Evolutionary conservation across 2,329 filamentous ascomycete species (phyloP).

Genomic region (Trichoderma koningiopsis): DNA sequence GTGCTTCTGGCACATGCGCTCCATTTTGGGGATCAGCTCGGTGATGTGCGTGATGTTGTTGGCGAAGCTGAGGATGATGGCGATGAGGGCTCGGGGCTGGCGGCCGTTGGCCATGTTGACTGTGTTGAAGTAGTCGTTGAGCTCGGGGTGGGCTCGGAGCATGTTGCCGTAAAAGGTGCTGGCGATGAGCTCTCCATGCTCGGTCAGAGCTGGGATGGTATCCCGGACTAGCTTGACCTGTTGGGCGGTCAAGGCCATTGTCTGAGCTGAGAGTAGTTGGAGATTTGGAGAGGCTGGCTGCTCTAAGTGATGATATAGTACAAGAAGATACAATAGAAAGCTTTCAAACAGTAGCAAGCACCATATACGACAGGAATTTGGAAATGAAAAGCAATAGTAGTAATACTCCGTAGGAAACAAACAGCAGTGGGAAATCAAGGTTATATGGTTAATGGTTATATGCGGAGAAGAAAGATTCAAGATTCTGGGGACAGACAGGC

Average conservation of each 20-base stretch:
- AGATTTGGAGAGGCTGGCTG: background rate
- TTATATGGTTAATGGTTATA: background rate
- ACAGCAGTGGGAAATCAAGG: background rate
- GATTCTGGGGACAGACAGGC: background rate
- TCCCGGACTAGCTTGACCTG: slow-evolving; percentile 68
- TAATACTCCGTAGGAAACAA: background rate
- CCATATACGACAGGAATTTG: background rate
- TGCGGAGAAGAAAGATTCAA: slow-evolving; percentile 2
- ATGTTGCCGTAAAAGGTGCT: slow-evolving; percentile 73
- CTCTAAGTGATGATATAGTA: background rate
- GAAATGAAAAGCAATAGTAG: background rate
- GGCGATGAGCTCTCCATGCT: slow-evolving; percentile 70
- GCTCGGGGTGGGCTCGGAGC: slow-evolving; percentile 63
- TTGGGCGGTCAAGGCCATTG: slow-evolving; percentile 49
- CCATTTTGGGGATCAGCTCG: slow-evolving; percentile 56
- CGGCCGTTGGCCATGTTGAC: slow-evolving; percentile 42
- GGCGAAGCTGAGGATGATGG: slow-evolving; percentile 67
- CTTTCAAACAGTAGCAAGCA: background rate
- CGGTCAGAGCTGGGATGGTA: slow-evolving; percentile 68
- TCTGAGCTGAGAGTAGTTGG: background rate
- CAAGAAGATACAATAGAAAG: background rate
- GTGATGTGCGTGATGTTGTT: slow-evolving; percentile 66
- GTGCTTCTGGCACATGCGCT: slow-evolving; percentile 70
- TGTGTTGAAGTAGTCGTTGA: slow-evolving; percentile 70
- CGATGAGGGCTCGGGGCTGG: slow-evolving; percentile 41